These are phyloP conservation scores for Stephanodiscus triporus DNA, from an alignment of 108 stramenopile species.

Conservation along the genomic window DNA sequence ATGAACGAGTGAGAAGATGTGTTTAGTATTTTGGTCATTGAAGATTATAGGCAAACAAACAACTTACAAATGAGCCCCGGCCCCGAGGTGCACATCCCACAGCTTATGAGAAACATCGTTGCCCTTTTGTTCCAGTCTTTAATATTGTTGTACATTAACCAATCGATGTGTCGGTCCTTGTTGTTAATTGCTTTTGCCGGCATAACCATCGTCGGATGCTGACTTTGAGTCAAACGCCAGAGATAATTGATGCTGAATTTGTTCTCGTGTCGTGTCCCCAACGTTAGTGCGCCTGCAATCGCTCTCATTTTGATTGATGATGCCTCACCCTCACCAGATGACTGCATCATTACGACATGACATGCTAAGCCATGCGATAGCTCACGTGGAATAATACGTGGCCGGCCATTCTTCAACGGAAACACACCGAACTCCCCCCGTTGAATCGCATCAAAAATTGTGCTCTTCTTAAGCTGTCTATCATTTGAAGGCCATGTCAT, in stretches of 20 bases:
- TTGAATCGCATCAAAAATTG: background rate
- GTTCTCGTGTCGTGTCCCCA: background rate
- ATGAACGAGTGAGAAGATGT: background rate
- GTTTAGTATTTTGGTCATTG: background rate
- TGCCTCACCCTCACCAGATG: background rate
- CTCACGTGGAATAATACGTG: background rate
- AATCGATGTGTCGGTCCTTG: background rate
- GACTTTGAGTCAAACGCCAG: background rate
- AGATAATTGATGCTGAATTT: background rate
- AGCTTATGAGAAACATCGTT: background rate
- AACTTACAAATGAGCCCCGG: background rate
- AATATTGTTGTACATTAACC: background rate
- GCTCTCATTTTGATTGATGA: background rate
- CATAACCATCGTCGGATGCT: background rate
- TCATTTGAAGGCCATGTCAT: too few relatives aligned
- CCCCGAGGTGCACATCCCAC: background rate
- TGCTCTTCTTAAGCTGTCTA: too few relatives aligned
- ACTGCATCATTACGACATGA: background rate
- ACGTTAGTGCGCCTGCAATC: background rate
- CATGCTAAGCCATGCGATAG: background rate
- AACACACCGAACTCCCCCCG: background rate
- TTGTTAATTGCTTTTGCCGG: background rate
- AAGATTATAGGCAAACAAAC: background rate
- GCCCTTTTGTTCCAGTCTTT: background rate
- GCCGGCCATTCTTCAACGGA: background rate